Conservation (phyloP, 106 monocot genomes). For the Allium fistulosum region DNA sequence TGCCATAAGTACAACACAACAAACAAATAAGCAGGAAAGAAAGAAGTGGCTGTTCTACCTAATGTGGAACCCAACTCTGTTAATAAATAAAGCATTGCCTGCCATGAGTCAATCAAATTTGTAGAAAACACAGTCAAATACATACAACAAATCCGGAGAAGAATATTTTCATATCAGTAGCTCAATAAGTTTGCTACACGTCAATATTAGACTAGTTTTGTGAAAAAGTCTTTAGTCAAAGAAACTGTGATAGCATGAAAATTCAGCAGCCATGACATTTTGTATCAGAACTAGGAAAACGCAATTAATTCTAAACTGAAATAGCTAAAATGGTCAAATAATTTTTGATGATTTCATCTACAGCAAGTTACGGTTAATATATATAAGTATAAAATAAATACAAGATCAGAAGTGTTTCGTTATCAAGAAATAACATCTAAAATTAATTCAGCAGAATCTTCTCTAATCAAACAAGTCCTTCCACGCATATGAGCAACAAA, state of each 20-base stretch:
- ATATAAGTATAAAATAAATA: too few relatives aligned
- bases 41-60: conserved; percentile 1
- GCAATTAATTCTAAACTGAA: too few relatives aligned
- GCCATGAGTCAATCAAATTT: not conserved
- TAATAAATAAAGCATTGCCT: not conserved
- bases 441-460: not conserved
- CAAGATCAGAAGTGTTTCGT: not conserved
- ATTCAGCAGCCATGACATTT: too few relatives aligned
- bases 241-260: not conserved
- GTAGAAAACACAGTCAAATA: conserved; percentile 8
- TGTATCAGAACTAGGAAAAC: too few relatives aligned
- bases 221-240: not conserved
- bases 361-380: too few relatives aligned
- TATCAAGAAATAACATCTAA: not conserved
- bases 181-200: not conserved
- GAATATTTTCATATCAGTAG: not conserved
- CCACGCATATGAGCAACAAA: not conserved
- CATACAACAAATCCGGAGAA: not conserved
- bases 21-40: conserved; percentile 1
- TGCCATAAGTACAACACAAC: not conserved
- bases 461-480: not conserved
- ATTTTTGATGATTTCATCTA: too few relatives aligned
- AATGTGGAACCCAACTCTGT: not conserved
- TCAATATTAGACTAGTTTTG: not conserved
- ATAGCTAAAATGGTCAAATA: too few relatives aligned